These are phyloP conservation scores for Chlorella vulgaris DNA, from an alignment of 139 green algal species.

Conservation along the genomic window DNA sequence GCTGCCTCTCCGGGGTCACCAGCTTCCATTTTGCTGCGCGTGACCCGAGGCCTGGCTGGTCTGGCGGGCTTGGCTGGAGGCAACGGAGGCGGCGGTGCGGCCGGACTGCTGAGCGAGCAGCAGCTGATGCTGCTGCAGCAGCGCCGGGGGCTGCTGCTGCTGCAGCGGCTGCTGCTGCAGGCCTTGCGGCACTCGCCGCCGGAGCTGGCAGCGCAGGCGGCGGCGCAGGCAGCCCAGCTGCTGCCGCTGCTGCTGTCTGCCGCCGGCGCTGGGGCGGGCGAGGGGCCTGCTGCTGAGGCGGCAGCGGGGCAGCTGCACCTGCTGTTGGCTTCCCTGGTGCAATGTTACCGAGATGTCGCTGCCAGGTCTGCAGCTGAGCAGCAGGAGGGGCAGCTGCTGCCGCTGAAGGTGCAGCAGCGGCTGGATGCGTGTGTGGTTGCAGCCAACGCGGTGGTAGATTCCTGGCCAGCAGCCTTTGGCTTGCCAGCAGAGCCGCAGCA, in stretches of 20 bases:
- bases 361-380: neutral
- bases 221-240: neutral
- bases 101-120: neutral
- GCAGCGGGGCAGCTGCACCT: slow-evolving; percentile 11
- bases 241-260: slow-evolving; percentile 21
- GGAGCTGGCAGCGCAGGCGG: slow-evolving; percentile 9
- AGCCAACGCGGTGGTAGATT: slow-evolving; percentile 5
- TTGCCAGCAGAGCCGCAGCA: neutral
- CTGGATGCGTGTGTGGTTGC: neutral
- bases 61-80: neutral
- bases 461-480: neutral
- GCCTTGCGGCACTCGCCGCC: neutral
- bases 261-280: neutral
- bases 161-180: slow-evolving; percentile 21
- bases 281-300: neutral
- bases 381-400: slow-evolving; percentile 28
- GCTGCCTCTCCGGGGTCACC: neutral
- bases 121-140: slow-evolving; percentile 1
- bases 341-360: neutral
- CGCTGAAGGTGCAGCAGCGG: slow-evolving; percentile 25
- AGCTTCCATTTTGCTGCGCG: neutral
- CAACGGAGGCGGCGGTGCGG: neutral
- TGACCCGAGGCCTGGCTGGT: neutral
- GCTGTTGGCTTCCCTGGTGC: neutral
- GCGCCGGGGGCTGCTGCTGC: slow-evolving; percentile 8